Base-by-base conservation (phyloP, 805 yeast genomes). In the Ogataea polymorpha region DNA sequence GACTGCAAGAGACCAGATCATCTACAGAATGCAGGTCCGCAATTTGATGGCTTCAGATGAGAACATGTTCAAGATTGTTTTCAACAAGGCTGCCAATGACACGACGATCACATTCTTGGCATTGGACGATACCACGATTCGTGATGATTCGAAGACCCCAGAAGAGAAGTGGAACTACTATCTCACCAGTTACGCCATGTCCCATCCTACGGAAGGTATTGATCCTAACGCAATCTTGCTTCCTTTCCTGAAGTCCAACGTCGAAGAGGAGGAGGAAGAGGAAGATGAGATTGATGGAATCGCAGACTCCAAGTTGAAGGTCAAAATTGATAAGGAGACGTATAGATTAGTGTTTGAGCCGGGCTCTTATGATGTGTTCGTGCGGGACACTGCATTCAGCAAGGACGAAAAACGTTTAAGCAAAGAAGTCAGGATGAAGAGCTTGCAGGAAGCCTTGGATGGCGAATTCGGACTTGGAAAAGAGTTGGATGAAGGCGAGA, bases 171-270 rank as follows among this genome's bases (percentile, higher is more conserved):
- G 96, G 85, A 90, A 88, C 59, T 91, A 93, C 67, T 93, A 93
- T 59, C 75, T 93, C 37, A 91, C 98, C 0, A 86, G 95, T 31
- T 93, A 85, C 62, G 77, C 90, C 31, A 84, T 93, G 86, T 84
- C 96, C 3, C 95, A 88, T 55, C 98, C 99, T 27, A 93, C 99
- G 2, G 99, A 93, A 63, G 98, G 98, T 23, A 84, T 93, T 13
- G 81, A 88, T 13, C 78, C 86, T 14, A 80, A 84, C 31, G 80
- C 79, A 50, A 75, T 93, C 41, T 75, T 76, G 48, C 71, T 87
- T 62, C 98, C 98, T 18, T 85, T 91, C 63, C 67, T 86, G 50
- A 82, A 79, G 51, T 60, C 75, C 4, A 73, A 70, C 39, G 65
- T 80, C 33, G 77, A 79, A 33, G 72, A 67, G 35, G 75, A 77